These are phyloP conservation scores for Secale cereale DNA, from an alignment of 176 grass and related monocot species.

Conservation along the genomic window DNA sequence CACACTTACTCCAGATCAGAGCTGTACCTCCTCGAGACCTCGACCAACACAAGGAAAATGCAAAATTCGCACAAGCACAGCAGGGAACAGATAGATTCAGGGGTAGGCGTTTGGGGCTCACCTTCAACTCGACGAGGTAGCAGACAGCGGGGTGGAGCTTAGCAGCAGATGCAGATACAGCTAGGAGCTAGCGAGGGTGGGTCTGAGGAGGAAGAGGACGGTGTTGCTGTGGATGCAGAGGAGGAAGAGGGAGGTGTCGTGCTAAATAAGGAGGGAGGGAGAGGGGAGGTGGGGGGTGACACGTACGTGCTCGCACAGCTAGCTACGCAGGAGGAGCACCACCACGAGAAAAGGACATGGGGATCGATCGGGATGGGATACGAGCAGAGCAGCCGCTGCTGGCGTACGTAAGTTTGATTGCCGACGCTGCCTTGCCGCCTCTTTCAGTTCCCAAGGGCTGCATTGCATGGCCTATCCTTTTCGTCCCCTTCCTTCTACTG, in stretches of 20 bases:
- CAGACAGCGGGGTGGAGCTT: not conserved
- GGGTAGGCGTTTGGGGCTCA: not conserved
- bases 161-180: not conserved
- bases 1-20: not conserved
- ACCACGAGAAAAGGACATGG: not conserved
- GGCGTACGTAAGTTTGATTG: constrained; percentile 13
- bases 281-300: not conserved
- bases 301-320: not conserved
- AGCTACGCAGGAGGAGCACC: not conserved
- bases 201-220: not conserved
- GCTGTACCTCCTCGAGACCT: not conserved
- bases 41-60: not conserved
- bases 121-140: constrained; percentile 6
- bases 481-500: not conserved
- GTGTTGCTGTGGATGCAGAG: not conserved
- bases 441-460: constrained; percentile 29
- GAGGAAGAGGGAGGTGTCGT: not conserved
- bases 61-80: not conserved
- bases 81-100: not conserved
- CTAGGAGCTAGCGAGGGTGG: not conserved
- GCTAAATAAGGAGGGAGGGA: constrained; percentile 27
- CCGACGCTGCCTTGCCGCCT: not conserved
- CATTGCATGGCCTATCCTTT: not conserved
- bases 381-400: not conserved
- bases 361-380: not conserved